phyloP scores from a whole-genome alignment of 805 yeast genomes.

The Zygosaccharomyces pseudorouxii region DNA sequence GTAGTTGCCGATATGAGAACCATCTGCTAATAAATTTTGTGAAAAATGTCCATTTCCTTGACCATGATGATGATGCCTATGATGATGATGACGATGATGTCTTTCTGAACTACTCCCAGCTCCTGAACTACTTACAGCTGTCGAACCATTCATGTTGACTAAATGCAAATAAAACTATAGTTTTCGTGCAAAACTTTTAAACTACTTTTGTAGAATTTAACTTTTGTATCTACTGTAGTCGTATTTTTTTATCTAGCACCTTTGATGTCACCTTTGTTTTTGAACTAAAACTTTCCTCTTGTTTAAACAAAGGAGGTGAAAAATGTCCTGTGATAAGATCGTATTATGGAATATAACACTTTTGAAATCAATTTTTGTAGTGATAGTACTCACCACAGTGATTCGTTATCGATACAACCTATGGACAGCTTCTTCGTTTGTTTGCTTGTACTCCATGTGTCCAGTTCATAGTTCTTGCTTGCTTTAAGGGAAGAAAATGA shows the following conservation, averaged over 20 bases:
- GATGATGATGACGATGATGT: conserved; percentile 22
- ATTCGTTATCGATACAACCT: neutral
- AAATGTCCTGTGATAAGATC: too few species aligned
- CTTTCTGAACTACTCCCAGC: conserved; percentile 2
- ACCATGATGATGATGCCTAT: conserved; percentile 22
- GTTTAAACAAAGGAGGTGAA: too few species aligned
- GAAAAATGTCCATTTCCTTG: conserved; percentile 11
- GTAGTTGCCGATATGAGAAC: conserved; percentile 76
- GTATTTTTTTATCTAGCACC: too few species aligned
- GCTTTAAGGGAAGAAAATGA: conserved; percentile 2
- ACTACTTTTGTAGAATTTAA: neutral
- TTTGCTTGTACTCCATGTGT: neutral
- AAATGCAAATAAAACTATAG: neutral
- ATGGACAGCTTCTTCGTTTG: neutral
- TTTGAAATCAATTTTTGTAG: too few species aligned
- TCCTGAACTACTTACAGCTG: conserved; percentile 5
- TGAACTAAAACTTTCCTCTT: too few species aligned
- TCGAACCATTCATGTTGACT: neutral
- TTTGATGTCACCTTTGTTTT: too few species aligned
- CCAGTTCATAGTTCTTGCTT: neutral
- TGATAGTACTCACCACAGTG: too few species aligned
- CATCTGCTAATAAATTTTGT: conserved; percentile 27
- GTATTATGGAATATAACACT: too few species aligned
- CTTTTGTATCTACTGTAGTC: neutral
- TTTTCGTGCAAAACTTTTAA: neutral